Conservation (phyloP, 2,329 filamentous ascomycete genomes). For the Penicillium sp. region DNA sequence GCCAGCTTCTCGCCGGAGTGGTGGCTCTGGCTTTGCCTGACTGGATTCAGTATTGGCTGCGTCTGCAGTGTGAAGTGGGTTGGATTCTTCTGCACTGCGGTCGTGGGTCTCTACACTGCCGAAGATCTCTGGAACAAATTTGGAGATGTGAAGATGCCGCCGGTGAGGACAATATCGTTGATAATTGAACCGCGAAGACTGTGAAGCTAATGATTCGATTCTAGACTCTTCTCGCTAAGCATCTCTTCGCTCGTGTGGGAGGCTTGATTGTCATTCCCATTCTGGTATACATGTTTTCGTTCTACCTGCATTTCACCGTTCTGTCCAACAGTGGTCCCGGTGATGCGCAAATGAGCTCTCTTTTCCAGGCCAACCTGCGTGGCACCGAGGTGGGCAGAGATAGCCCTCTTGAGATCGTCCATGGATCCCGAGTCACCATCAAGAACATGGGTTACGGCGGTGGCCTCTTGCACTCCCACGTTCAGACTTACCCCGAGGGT, state of each 20-base stretch:
- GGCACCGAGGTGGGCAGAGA: slow-evolving; percentile 94
- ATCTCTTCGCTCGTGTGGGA: slow-evolving; percentile 78
- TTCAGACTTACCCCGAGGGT: slow-evolving; percentile 94
- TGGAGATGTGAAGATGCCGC: slow-evolving; percentile 88
- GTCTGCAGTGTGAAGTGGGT: slow-evolving; percentile 99
- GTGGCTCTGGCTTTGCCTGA: slow-evolving; percentile 94
- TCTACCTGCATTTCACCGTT: slow-evolving; percentile 92
- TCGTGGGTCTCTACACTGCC: slow-evolving; percentile 93
- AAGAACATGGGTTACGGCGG: slow-evolving; percentile 99
- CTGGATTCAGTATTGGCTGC: slow-evolving; percentile 93
- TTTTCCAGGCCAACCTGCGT: slow-evolving; percentile 95
- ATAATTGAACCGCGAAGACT: neutral
- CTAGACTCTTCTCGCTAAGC: slow-evolving; percentile 71
- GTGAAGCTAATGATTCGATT: slow-evolving; percentile 36
- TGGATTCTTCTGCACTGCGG: slow-evolving; percentile 90
- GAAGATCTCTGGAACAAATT: slow-evolving; percentile 99
- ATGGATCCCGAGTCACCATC: slow-evolving; percentile 86
- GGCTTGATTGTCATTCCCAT: slow-evolving; percentile 89
- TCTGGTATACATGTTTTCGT: slow-evolving; percentile 93
- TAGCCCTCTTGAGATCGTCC: slow-evolving; percentile 88
- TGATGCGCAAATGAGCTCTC: slow-evolving; percentile 99
- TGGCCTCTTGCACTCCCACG: slow-evolving; percentile 92
- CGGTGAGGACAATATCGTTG: slow-evolving; percentile 57
- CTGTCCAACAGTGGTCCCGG: slow-evolving; percentile 92
- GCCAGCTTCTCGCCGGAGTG: slow-evolving; percentile 89